Base-by-base conservation (phyloP, 768 basidiomycete genomes). In the Harrya chromipes region DNA sequence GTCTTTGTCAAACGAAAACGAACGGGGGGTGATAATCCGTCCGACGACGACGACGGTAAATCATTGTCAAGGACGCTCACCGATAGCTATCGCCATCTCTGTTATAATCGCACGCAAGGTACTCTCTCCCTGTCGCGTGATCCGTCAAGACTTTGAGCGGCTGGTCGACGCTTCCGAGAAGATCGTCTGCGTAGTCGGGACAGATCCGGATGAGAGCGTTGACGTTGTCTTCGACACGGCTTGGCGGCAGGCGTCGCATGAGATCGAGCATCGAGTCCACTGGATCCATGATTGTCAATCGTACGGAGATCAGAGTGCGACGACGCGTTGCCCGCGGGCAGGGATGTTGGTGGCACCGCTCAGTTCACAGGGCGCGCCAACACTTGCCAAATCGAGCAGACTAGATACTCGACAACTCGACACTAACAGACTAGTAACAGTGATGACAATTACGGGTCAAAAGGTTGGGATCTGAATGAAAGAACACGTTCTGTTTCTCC, bases 191-290 rank as follows among this genome's bases (percentile, higher is more conserved):
- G 63, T 90, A 86, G 64, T 97, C 94, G 26, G 95, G 95, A 52
- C 85, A 87, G 64, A 97, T 84, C 40, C 74, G 74, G 51, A 90
- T 83, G 24, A 98, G 84, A 23, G 84, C 77, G 40, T 82, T 74
- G 55, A 98, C 84, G 70, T 95, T 98, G 66, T 89, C 82, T 63
- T 93, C 86, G 40, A 94, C 87, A 17, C 83, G 74, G 8, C 85
- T 89, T 4, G 97, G 95, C 8, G 97, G 97, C n/a, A 98, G 80
- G 14, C 97, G 87, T 46, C 97, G 83, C 81, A 94, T 88, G 41
- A 97, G 81, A 73, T 98, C 95, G 35, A 98, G 84, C 84, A 95
- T 93, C 47, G 90, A 87, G 62, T 94, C 90, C 40, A 93, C 81
- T 51, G 87, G 75, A 69, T 93, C 90, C 87, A 87, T 87, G 56